A percentile compares a stretch with the other conserved stretches of the same genome.
These are phyloP conservation scores for Rhododendron vialii DNA, from an alignment of 148 eudicot species.

Conservation along the genomic window DNA sequence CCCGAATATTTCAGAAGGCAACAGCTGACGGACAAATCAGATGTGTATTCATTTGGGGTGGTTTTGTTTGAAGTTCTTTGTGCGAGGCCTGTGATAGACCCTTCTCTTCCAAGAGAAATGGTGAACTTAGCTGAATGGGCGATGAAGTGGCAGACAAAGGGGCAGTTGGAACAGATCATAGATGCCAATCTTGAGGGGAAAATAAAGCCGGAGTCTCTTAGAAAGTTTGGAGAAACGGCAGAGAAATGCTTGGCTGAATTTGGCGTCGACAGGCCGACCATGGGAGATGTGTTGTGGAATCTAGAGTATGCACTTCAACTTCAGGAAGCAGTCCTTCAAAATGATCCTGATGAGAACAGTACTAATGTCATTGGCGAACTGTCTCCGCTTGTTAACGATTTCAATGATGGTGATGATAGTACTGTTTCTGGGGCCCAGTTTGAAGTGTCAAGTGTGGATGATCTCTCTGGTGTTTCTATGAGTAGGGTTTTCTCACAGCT, in stretches of 20 bases:
- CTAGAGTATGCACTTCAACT: slow-evolving; percentile 85
- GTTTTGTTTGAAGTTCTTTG: slow-evolving; percentile 86
- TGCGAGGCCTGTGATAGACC: slow-evolving; percentile 90
- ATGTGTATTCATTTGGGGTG: slow-evolving; percentile 91
- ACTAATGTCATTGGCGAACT: slow-evolving; percentile 57
- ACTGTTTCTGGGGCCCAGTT: slow-evolving; percentile 35
- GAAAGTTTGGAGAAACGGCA: slow-evolving; percentile 82
- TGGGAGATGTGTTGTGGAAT: slow-evolving; percentile 97
- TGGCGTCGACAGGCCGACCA: slow-evolving; percentile 87
- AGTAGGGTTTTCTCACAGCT: slow-evolving; percentile 83
- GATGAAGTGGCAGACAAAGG: slow-evolving; percentile 83
- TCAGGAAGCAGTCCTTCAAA: slow-evolving; percentile 56
- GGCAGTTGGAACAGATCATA: slow-evolving; percentile 68
- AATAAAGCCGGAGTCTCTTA: slow-evolving; percentile 67
- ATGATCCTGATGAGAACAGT: slow-evolving; percentile 72
- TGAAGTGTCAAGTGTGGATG: slow-evolving; percentile 37
- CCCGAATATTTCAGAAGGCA: slow-evolving; percentile 93
- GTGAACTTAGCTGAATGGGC: slow-evolving; percentile 96
- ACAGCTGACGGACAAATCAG: slow-evolving; percentile 90
- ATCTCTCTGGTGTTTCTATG: slow-evolving; percentile 72
- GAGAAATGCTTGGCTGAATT: slow-evolving; percentile 92
- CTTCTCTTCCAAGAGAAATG: slow-evolving; percentile 79
- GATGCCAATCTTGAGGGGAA: slow-evolving; percentile 59
- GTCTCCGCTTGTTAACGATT: slow-evolving; percentile 54
- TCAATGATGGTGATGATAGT: slow-evolving; percentile 27